A percentile compares a stretch with the other conserved stretches of the same genome.
These are phyloP conservation scores for Metroxylon sagu DNA, from an alignment of 176 grass and related monocot genomes.

Conservation along the genomic window DNA sequence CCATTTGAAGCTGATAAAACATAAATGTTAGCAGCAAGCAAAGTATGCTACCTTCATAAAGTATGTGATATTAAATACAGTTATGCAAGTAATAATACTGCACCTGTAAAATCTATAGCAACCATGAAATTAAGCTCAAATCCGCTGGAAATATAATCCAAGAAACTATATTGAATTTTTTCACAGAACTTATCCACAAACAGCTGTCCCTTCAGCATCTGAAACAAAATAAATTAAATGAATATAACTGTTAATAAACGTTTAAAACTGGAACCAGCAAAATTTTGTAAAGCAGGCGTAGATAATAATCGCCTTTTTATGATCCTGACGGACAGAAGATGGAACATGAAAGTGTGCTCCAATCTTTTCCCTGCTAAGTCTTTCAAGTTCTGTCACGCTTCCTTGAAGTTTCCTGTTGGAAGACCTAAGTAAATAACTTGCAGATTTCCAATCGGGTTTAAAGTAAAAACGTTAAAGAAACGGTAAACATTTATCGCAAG, in stretches of 20 bases:
- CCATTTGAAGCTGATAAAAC: constrained; percentile 78
- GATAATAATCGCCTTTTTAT: constrained; percentile 38
- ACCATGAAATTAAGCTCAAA: constrained; percentile 99
- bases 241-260: background rate
- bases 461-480: background rate
- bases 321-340: constrained; percentile 34
- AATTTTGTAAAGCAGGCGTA: background rate
- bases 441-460: too few relatives aligned
- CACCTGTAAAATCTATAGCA: constrained; percentile 94
- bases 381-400: constrained; percentile 70
- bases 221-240: constrained; percentile 1
- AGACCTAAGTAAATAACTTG: constrained; percentile 3
- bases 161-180: constrained; percentile 86
- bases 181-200: constrained; percentile 69
- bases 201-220: constrained; percentile 77
- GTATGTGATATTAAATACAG: too few relatives aligned
- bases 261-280: background rate
- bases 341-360: constrained; percentile 49
- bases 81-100: constrained; percentile 3
- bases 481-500: constrained; percentile 3
- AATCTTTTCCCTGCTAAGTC: constrained; percentile 42
- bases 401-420: constrained; percentile 52
- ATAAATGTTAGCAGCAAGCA: constrained; percentile 1
- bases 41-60: too few relatives aligned
- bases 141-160: constrained; percentile 91